These are phyloP conservation scores for Nakaseomyces kungkrabaensis DNA, from an alignment of 1,139 yeast species.

Conservation along the genomic window DNA sequence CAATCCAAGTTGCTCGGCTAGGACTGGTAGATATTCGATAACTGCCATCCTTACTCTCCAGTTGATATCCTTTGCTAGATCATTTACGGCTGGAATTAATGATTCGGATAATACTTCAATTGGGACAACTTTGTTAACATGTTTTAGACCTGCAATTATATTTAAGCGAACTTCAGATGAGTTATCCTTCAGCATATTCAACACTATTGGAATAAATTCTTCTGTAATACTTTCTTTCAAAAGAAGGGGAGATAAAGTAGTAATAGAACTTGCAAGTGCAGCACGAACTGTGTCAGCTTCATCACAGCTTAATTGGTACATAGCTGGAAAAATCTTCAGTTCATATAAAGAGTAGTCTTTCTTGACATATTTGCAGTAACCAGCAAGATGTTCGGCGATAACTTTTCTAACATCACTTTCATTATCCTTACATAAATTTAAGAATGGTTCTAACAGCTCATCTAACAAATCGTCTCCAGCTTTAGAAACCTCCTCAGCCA, in stretches of 20 bases:
- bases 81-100: conserved; percentile 89
- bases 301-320: conserved; percentile 77
- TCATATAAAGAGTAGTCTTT: conserved; percentile 40
- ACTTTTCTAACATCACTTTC: conserved; percentile 98
- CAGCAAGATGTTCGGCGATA: conserved; percentile 84
- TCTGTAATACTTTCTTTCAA: conserved; percentile 81
- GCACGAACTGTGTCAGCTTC: conserved; percentile 90
- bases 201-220: conserved; percentile 73
- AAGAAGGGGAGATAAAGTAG: conserved; percentile 77
- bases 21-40: conserved; percentile 88
- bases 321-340: conserved; percentile 70
- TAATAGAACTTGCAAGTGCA: conserved; percentile 79
- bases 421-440: conserved; percentile 73
- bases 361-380: conserved; percentile 50
- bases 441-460: conserved; percentile 47
- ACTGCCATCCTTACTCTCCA: conserved; percentile 98
- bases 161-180: conserved; percentile 93
- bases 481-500: conserved; percentile 53
- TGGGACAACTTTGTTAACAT: conserved; percentile 91
- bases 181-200: conserved; percentile 92
- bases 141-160: conserved; percentile 82
- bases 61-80: conserved; percentile 89
- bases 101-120: conserved; percentile 79
- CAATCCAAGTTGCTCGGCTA: conserved; percentile 93
- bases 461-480: conserved; percentile 40